A percentile compares a stretch with the other conserved stretches of the same genome.
Conservation (phyloP, 2,329 filamentous ascomycete species). For the Alternaria triticina region DNA sequence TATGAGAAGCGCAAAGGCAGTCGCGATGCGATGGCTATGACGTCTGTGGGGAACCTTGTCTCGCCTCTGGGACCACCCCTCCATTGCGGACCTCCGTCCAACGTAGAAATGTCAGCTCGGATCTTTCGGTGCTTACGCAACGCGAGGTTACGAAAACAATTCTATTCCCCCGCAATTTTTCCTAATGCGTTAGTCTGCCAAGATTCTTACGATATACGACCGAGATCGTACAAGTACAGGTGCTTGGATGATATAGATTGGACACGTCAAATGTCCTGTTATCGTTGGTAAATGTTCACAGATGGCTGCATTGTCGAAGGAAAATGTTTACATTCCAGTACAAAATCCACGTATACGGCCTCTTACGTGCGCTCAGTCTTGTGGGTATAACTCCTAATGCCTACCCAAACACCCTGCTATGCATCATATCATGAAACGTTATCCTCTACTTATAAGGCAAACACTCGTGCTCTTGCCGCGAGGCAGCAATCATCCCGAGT, state of each 20-base stretch:
- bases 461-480: background rate
- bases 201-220: background rate
- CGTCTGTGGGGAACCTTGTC: slow-evolving; percentile 9
- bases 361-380: background rate
- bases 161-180: background rate
- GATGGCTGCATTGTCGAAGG: background rate
- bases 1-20: background rate
- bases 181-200: background rate
- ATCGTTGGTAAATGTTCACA: background rate
- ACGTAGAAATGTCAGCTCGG: background rate
- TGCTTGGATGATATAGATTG: background rate
- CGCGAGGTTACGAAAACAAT: slow-evolving; percentile 1
- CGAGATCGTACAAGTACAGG: background rate
- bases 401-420: slow-evolving; percentile 12
- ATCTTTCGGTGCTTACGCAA: background rate
- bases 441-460: background rate
- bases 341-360: background rate
- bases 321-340: background rate
- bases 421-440: background rate
- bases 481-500: slow-evolving; percentile 14
- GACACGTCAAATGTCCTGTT: background rate
- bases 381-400: background rate
- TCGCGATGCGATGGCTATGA: slow-evolving; percentile 1
- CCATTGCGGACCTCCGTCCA: background rate
- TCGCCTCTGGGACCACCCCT: background rate